phyloP scores from a whole-genome alignment of 2,329 filamentous ascomycete species.

The Alternaria angustiovoidea region DNA sequence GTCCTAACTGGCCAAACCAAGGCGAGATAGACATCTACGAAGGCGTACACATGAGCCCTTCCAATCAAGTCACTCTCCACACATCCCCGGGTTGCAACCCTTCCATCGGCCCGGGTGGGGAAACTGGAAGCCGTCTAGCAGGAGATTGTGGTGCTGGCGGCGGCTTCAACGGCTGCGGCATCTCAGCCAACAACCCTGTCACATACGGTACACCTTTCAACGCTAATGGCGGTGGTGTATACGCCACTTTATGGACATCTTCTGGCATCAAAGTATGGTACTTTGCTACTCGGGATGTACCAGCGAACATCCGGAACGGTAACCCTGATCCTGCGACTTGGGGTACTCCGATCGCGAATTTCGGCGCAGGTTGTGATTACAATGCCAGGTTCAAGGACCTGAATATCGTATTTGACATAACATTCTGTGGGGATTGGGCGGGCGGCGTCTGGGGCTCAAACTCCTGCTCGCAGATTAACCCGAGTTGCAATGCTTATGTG shows the following conservation, averaged over 20 bases:
- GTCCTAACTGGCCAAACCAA: conserved; percentile 51
- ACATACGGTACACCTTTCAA: conserved; percentile 53
- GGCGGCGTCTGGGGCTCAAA: conserved; percentile 54
- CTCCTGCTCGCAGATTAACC: conserved; percentile 40
- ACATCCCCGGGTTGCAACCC: conserved; percentile 47
- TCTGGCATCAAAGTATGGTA: conserved; percentile 59
- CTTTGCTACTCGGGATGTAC: conserved; percentile 52
- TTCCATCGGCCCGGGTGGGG: conserved; percentile 41
- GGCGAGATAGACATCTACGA: conserved; percentile 50
- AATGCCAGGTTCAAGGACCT: conserved; percentile 46
- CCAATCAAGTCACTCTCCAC: conserved; percentile 51
- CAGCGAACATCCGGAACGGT: conserved; percentile 51
- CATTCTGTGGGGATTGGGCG: conserved; percentile 66
- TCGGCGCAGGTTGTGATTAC: conserved; percentile 47
- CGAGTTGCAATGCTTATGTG: conserved; percentile 50
- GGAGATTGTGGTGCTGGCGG: conserved; percentile 49
- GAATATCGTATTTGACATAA: conserved; percentile 58
- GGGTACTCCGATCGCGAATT: conserved; percentile 53
- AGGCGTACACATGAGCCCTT: conserved; percentile 49
- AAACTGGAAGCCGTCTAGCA: conserved; percentile 39
- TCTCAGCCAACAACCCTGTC: conserved; percentile 35
- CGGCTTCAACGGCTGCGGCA: conserved; percentile 47
- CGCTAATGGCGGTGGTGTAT: conserved; percentile 54
- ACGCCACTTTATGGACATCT: conserved; percentile 53
- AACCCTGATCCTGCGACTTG: conserved; percentile 54